Evolutionary conservation across 1,139 yeast species (phyloP).

Genomic region (Schwanniomyces etchellsii): DNA sequence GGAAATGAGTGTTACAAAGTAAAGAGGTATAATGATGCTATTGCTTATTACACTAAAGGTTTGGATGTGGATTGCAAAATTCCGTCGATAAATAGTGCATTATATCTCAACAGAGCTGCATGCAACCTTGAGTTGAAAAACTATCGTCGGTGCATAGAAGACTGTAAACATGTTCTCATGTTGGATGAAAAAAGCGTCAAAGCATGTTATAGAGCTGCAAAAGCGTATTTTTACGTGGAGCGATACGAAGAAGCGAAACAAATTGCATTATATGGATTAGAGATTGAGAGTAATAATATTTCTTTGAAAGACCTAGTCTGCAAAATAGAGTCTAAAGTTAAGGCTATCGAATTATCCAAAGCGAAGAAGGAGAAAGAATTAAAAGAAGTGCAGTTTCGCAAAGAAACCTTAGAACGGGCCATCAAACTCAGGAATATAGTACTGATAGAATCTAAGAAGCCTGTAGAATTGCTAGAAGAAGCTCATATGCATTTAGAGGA

Average conservation of each 20-base stretch:
- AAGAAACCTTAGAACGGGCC: constrained; percentile 44
- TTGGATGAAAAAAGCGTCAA: constrained; percentile 69
- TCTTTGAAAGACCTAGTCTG: constrained; percentile 42
- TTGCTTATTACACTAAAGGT: constrained; percentile 76
- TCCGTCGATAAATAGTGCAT: constrained; percentile 48
- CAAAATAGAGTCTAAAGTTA: constrained; percentile 36
- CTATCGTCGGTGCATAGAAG: constrained; percentile 80
- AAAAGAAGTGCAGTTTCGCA: constrained; percentile 24
- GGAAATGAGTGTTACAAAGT: constrained; percentile 82
- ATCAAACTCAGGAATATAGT: constrained; percentile 50
- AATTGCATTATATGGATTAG: constrained; percentile 59
- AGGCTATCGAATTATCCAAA: constrained; percentile 25
- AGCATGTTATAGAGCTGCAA: constrained; percentile 82
- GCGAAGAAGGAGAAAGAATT: constrained; percentile 27
- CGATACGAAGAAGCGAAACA: constrained; percentile 68
- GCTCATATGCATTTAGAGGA: constrained; percentile 58
- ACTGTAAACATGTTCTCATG: constrained; percentile 68
- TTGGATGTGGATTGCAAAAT: constrained; percentile 63
- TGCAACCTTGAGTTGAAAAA: constrained; percentile 83
- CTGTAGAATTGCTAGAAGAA: constrained; percentile 44
- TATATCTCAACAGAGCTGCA: constrained; percentile 82
- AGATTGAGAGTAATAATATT: constrained; percentile 50
- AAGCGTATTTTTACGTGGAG: constrained; percentile 67
- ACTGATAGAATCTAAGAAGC: constrained; percentile 43
- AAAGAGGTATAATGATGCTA: constrained; percentile 70